A percentile compares a stretch with the other conserved stretches of the same genome.
These are phyloP conservation scores for Phytophthora hybrid DNA, from an alignment of 352 stramenopile species.

Conservation along the genomic window DNA sequence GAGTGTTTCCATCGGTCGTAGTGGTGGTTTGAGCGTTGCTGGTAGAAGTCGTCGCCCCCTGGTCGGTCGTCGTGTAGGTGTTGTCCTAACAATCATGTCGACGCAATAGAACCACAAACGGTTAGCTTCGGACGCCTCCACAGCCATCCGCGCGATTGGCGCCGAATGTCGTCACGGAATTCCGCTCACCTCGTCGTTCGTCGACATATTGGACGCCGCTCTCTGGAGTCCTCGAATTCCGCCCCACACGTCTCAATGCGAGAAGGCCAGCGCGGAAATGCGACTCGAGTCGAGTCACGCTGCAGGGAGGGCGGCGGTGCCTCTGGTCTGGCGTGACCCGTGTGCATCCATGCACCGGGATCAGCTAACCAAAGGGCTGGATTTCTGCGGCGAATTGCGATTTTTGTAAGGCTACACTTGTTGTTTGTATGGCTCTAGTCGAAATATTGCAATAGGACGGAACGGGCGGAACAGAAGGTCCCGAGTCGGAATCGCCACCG, in stretches of 20 bases:
- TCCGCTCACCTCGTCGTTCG: constrained; percentile 28
- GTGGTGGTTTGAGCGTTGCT: constrained; percentile 34
- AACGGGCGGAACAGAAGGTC: not conserved
- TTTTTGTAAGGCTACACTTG: constrained; percentile 20
- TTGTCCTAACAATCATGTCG: constrained; percentile 5
- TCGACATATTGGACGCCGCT: constrained; percentile 17
- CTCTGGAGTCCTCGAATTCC: not conserved
- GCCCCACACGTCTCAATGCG: not conserved
- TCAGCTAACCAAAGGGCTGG: constrained; percentile 16
- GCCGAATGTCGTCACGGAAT: constrained; percentile 1
- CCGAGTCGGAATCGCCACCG: not conserved
- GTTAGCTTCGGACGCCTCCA: constrained; percentile 16
- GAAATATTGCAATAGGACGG: constrained; percentile 18
- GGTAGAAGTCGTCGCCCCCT: constrained; percentile 26
- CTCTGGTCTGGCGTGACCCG: constrained; percentile 21
- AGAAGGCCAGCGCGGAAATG: constrained; percentile 28
- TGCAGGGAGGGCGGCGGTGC: constrained; percentile 22
- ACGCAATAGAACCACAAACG: not conserved
- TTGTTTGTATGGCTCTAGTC: constrained; percentile 23
- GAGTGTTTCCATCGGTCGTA: constrained; percentile 25
- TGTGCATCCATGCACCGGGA: constrained; percentile 22
- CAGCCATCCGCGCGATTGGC: not conserved
- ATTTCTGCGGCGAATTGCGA: constrained; percentile 11
- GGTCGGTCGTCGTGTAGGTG: constrained; percentile 14
- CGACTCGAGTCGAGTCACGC: not conserved